Conservation (phyloP, 2,329 filamentous ascomycete genomes). For the Phaeomoniella chlamydospora region DNA sequence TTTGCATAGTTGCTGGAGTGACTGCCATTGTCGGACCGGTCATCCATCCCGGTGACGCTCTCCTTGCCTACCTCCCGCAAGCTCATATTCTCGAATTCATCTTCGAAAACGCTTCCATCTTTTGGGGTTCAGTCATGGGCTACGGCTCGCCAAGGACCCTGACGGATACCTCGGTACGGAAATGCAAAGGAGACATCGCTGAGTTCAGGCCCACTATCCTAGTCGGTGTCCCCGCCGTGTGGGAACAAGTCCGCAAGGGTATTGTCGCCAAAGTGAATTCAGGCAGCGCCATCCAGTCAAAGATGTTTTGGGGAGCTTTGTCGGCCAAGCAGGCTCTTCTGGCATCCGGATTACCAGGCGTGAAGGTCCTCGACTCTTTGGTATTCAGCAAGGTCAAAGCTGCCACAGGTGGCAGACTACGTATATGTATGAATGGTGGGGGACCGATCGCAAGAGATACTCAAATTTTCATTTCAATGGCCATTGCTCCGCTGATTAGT, state of each 20-base stretch:
- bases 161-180: conserved; percentile 70
- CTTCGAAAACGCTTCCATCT: conserved; percentile 81
- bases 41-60: conserved; percentile 60
- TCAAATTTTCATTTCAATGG: conserved; percentile 78
- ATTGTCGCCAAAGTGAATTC: conserved; percentile 66
- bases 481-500: conserved; percentile 83
- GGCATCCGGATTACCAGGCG: conserved; percentile 38
- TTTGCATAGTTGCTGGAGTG: conserved; percentile 56
- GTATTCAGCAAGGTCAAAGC: conserved; percentile 89
- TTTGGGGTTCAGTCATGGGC: conserved; percentile 80
- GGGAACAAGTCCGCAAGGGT: conserved; percentile 95
- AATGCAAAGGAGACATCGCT: conserved; percentile 86
- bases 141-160: conserved; percentile 87
- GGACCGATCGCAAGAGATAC: conserved; percentile 82
- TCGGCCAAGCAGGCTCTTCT: conserved; percentile 48
- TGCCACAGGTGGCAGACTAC: conserved; percentile 73
- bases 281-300: conserved; percentile 53
- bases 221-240: conserved; percentile 89
- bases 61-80: conserved; percentile 84
- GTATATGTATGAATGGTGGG: conserved; percentile 88
- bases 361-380: conserved; percentile 58
- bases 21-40: conserved; percentile 62
- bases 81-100: conserved; percentile 95
- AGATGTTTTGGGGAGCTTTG: conserved; percentile 62
- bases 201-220: conserved; percentile 82